Evolutionary conservation across 352 stramenopile genomes (phyloP).

Genomic region (Globisporangium middletonii): DNA sequence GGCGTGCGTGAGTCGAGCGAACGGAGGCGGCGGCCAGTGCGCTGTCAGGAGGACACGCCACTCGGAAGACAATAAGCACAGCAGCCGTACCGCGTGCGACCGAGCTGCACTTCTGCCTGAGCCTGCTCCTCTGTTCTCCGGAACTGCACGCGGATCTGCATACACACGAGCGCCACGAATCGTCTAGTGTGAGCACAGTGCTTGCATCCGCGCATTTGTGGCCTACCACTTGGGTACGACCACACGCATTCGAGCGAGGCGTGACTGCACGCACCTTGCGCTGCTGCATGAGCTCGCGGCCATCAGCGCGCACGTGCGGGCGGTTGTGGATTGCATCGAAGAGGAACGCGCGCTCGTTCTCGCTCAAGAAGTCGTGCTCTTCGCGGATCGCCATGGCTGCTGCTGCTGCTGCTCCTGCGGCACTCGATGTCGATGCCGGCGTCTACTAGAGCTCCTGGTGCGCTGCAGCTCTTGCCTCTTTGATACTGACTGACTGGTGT

Average conservation of each 20-base stretch:
- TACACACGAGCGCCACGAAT: too few relatives aligned
- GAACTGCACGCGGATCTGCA: constrained; percentile 73
- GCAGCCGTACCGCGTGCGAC: constrained; percentile 51
- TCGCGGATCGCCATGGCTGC: constrained; percentile 42
- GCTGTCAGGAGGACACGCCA: neutral
- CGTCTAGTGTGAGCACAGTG: neutral
- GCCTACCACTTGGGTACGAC: too few relatives aligned
- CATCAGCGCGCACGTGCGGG: constrained; percentile 62
- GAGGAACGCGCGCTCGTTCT: constrained; percentile 79
- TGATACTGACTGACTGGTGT: neutral
- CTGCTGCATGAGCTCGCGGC: constrained; percentile 75
- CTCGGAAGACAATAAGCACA: neutral
- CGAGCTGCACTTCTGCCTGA: constrained; percentile 75
- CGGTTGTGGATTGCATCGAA: constrained; percentile 50
- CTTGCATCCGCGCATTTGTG: neutral
- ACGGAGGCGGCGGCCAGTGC: neutral
- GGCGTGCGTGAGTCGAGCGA: neutral
- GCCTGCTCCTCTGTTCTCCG: constrained; percentile 66
- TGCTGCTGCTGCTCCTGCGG: neutral
- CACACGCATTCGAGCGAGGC: too few relatives aligned
- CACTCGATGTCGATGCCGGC: neutral
- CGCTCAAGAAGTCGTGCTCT: constrained; percentile 73
- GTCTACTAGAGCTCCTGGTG: neutral
- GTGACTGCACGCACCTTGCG: constrained; percentile 32
- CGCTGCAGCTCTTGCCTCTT: neutral